These are phyloP conservation scores for Calocybe indica DNA, from an alignment of 768 basidiomycete genomes.

Conservation along the genomic window DNA sequence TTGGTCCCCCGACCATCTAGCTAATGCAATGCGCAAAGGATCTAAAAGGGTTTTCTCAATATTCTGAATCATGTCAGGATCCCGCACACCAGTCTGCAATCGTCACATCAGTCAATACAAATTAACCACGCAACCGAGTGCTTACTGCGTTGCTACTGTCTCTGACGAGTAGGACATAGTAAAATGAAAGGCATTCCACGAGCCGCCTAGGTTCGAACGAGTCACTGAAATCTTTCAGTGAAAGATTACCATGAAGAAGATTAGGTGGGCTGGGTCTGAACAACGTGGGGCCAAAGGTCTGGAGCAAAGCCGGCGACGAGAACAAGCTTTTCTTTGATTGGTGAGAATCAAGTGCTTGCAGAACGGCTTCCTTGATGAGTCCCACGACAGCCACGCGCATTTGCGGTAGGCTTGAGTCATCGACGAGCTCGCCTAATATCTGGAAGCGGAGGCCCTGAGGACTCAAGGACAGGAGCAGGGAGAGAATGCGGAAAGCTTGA, in stretches of 20 bases:
- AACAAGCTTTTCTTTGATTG: slow-evolving; percentile 32
- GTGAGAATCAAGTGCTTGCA: neutral
- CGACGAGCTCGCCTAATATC: slow-evolving; percentile 48
- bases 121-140: neutral
- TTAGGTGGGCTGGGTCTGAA: slow-evolving; percentile 53
- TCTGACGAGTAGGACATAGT: slow-evolving; percentile 56
- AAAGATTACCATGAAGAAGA: slow-evolving; percentile 31
- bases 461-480: slow-evolving; percentile 42
- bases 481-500: slow-evolving; percentile 54
- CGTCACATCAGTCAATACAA: neutral
- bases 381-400: slow-evolving; percentile 67
- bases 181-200: slow-evolving; percentile 60
- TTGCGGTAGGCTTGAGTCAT: slow-evolving; percentile 47
- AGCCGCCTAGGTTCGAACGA: slow-evolving; percentile 57
- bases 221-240: slow-evolving; percentile 42
- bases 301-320: slow-evolving; percentile 48
- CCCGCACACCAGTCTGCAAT: slow-evolving; percentile 46
- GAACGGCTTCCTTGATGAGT: slow-evolving; percentile 54
- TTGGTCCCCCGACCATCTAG: slow-evolving; percentile 18
- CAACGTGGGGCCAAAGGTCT: slow-evolving; percentile 52
- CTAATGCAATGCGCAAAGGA: slow-evolving; percentile 35
- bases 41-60: slow-evolving; percentile 39
- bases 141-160: slow-evolving; percentile 54
- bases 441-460: slow-evolving; percentile 46
- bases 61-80: slow-evolving; percentile 33